Evolutionary conservation across 768 basidiomycete species (phyloP).

Genomic region (Auricularia sp.): DNA sequence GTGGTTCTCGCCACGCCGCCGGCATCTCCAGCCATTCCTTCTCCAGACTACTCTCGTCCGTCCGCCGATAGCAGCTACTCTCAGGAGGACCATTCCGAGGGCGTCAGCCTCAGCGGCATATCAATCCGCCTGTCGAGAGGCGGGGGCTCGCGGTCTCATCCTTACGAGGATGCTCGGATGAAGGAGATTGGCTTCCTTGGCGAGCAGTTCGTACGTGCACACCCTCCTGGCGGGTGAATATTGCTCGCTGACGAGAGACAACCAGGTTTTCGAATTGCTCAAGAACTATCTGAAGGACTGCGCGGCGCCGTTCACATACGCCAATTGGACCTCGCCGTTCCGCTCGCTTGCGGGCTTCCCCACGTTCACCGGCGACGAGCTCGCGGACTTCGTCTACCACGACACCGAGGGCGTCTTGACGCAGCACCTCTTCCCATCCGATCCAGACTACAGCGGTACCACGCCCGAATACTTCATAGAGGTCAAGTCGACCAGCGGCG

Average conservation of each 20-base stretch:
- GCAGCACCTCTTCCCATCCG: conserved; percentile 9
- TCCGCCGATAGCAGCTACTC: too few species aligned
- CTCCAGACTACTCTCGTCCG: too few species aligned
- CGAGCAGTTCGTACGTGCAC: neutral
- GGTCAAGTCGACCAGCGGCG: conserved; percentile 17
- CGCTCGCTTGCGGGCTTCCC: neutral
- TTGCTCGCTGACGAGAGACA: neutral
- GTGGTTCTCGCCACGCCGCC: too few species aligned
- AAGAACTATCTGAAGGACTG: neutral
- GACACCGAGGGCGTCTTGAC: conserved; percentile 17
- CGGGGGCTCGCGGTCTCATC: too few species aligned
- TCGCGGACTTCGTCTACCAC: conserved; percentile 17
- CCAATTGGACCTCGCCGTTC: neutral
- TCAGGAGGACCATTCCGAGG: neutral
- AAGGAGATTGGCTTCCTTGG: neutral
- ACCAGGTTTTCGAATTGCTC: neutral
- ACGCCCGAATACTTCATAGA: conserved; percentile 18
- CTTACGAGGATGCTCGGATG: too few species aligned
- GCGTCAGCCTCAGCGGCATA: neutral
- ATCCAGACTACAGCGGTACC: conserved; percentile 8
- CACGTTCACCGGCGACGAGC: neutral
- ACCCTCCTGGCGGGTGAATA: too few species aligned
- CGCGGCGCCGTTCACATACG: neutral
- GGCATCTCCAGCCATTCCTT: too few species aligned
- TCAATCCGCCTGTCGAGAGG: too few species aligned